phyloP scores from a whole-genome alignment of 1,284 basidiomycete genomes.

The Ustilago loliicola region DNA sequence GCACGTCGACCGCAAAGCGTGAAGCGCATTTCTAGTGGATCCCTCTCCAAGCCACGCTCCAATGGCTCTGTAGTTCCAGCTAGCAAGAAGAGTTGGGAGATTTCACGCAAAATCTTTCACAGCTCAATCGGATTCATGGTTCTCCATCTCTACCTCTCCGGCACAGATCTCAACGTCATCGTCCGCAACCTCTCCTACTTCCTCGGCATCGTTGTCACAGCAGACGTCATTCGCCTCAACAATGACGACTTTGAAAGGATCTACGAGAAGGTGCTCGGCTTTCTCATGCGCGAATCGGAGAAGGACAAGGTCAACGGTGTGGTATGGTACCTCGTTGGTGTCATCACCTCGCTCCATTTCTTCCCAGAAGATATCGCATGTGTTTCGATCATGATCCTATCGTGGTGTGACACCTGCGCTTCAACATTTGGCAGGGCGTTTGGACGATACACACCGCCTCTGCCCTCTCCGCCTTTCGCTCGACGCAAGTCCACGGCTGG shows the following conservation, averaged over 20 bases:
- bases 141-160: conserved; percentile 77
- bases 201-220: conserved; percentile 79
- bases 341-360: conserved; percentile 82
- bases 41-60: conserved; percentile 15
- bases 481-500: conserved; percentile 89
- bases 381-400: conserved; percentile 74
- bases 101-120: conserved; percentile 90
- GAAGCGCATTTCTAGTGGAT: conserved; percentile 22
- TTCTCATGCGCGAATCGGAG: conserved; percentile 94
- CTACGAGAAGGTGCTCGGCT: conserved; percentile 84
- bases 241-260: conserved; percentile 78
- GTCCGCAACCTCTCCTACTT: conserved; percentile 78
- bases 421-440: conserved; percentile 91
- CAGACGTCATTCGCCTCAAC: conserved; percentile 84
- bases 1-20: conserved; percentile 25
- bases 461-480: conserved; percentile 83
- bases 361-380: conserved; percentile 69
- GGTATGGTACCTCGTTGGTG: conserved; percentile 94
- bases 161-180: conserved; percentile 74
- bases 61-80: conserved; percentile 18
- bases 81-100: conserved; percentile 74
- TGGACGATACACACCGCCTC: conserved; percentile 81
- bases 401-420: conserved; percentile 96
- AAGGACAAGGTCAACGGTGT: conserved; percentile 79
- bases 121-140: conserved; percentile 91